Base-by-base conservation (phyloP, 495 filamentous ascomycete species). In the Hypoxylon crocopeplum region DNA sequence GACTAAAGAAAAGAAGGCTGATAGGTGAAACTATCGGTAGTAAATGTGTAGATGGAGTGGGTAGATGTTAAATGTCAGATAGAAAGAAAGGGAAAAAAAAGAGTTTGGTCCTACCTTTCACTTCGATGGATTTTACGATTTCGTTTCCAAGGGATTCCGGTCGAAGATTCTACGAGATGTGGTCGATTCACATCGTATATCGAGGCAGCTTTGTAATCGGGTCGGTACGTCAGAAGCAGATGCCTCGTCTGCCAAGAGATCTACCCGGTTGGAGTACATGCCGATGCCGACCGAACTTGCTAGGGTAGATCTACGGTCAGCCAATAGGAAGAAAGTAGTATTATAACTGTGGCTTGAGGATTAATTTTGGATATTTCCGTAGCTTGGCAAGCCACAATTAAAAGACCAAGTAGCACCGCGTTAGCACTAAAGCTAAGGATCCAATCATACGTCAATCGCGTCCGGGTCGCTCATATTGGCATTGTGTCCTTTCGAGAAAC, bases 361-460 rank as follows among this genome's bases (percentile, higher is more conserved):
- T 33, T 51, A 56, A 62, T 62, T 36, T 62, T 62, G 58, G 50
- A 50, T 62, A 62, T 56, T 61, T 48, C 10, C 36, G 48, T 29
- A 30, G 3, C 15, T 44, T 13, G 7, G 7, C 15, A 17, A 42
- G 45, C 48, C 47, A 59, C 47, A 44, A 29, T 3, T 25, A 24
- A 44, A 48, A 11, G 44, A 46, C 48, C 58, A 56, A 27, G 48
- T 52, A 39, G 32, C 17, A 41, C 40, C 39, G 16, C 27, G 20
- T 12, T 34, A 44, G 42, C 17, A 38, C 15, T 33, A 29, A 7
- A 34, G 32, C 61, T 42, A 59, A 56, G 63, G 63, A 69, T 69
- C 67, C 67, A 69, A 69, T 69, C 64, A 67, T 56, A 67, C 57
- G 49, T 59, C 63, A 63, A 65, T 62, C 64, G 68, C 68, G 68